Base-by-base conservation (phyloP, 163 green algal genomes). In the Prototheca wickerhamii region DNA sequence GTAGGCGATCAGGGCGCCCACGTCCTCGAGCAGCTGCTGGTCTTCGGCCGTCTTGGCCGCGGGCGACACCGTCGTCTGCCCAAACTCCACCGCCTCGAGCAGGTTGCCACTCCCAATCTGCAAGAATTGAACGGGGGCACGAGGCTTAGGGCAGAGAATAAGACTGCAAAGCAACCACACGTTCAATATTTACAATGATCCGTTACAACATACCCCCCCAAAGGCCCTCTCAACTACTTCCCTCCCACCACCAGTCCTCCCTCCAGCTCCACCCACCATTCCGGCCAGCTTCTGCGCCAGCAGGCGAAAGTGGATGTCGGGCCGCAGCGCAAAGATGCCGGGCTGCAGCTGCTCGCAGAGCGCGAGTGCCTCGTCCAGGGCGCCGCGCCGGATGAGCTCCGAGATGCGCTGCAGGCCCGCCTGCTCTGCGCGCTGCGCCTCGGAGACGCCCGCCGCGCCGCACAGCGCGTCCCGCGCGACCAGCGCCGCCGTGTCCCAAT, bases 1-100 rank as follows among this genome's bases (percentile, higher is more conserved):
- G 56, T 93, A 95, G 5, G 83, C 86, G 60, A 95, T 78, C 57
- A 95, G 62, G 0, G 79, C 80, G 17, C 90, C 43, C 2, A 76
- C 85, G 42, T 93, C 85, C 25, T 84, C 65, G 30, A 89, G 65
- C 26, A 85, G 55, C 67, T 85, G 71, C 20, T 82, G 72, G 6
- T 93, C 84, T 20, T 64, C 70, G 15, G 58, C n/a, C 4, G 62
- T 65, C 3, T 56, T 58, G 18, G 32, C 55, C 10, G 60, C 56
- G 5, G 56, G 67, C 7, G 30, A 54, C 5, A 83, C 59, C 40
- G 69, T 37, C 0, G 60, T 40, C 69, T 50, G 68, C 10, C 74
- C 82, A 67, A 72, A 83, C 25, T 56, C 60, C 37, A 84, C 34
- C 2, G 73, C 79, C 5, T 70, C 74, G 6, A 62, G 44, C 37